Evolutionary conservation across 176 grass and related monocot species (phyloP), one percentile per base, ranked within the genome.

Genomic region (Oryza brachyantha): DNA sequence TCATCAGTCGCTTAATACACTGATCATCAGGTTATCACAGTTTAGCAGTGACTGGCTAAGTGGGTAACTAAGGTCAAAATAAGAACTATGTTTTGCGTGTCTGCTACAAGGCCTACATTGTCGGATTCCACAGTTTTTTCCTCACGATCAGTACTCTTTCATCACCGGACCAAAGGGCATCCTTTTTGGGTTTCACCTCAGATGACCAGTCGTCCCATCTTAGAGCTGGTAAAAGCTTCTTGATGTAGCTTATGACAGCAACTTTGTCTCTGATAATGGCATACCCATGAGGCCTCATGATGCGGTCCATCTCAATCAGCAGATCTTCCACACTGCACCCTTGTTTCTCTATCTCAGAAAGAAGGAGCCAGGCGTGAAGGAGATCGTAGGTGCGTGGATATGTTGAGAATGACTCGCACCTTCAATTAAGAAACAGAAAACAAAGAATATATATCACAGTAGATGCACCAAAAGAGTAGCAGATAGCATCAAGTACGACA

Each of bases 261-360:
- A 52, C 73, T 73, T 76, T 84, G 77, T 94, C 92, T 48, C 89
- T 91, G 86, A 94, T 84, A 31, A 94, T 89, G 50, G 55, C 84
- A 39, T 82, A 89, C 3, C 92, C 92, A 10, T 75, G 73, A 54
- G 92, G 89, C 36, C 92, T 87, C 31, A 94, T 31, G 48, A 91
- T 68, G 19, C 92, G 86, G 77, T 91, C 92, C 92, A 94, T 94
- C 84, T 94, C 92, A 28, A 89, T 84, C 36, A 94, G 89, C 64
- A 91, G 74, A 87, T 94, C 92, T 73, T 94, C 92, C 39, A 89
- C 50, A 61, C 89, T 89, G 37, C 92, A 94, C 5, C 86, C 89
- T 16, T 72, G 84, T 26, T 89, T 91, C 65, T 91, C 82, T 66
- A 89, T 79, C 58, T 91, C 83, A 9, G 86, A 91, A 54, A 94